phyloP scores from a whole-genome alignment of 2,329 filamentous ascomycete species.

The Penicillium psychrosexuale region DNA sequence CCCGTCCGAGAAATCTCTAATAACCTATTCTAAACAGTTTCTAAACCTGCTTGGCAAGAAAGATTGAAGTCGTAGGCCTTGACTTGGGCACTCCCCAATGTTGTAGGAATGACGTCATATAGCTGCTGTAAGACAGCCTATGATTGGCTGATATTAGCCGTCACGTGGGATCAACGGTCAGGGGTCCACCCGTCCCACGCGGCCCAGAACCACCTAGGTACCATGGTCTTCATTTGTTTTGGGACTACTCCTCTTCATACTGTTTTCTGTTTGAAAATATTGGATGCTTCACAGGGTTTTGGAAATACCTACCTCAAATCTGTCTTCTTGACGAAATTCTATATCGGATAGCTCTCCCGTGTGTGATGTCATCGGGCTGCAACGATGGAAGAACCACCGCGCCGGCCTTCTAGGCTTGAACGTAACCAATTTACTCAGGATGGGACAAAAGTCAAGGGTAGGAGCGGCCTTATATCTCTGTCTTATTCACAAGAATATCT shows the following conservation, averaged over 20 bases:
- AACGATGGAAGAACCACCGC: not conserved
- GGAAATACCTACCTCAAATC: not conserved
- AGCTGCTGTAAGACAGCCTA: rapidly evolving
- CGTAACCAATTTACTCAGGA: not conserved
- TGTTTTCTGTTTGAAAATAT: not conserved
- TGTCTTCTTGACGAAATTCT: not conserved
- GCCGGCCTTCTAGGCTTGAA: not conserved
- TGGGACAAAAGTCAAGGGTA: not conserved
- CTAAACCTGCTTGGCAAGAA: not conserved
- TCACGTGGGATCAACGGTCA: not conserved
- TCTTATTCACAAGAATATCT: rapidly evolving
- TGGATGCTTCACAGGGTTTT: rapidly evolving
- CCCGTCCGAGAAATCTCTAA: too few species aligned
- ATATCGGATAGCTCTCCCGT: not conserved
- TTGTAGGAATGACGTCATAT: not conserved
- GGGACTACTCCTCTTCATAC: not conserved
- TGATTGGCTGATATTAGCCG: not conserved
- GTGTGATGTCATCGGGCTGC: constrained; percentile 6
- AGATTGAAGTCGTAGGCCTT: not conserved
- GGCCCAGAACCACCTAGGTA: not conserved
- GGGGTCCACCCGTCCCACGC: not conserved
- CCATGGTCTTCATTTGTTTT: not conserved
- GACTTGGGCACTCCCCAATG: not conserved
- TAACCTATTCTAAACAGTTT: not conserved
- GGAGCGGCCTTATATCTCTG: rapidly evolving